These are phyloP conservation scores for Bipolaris gigantea DNA, from an alignment of 2,329 filamentous ascomycete species.

Conservation along the genomic window DNA sequence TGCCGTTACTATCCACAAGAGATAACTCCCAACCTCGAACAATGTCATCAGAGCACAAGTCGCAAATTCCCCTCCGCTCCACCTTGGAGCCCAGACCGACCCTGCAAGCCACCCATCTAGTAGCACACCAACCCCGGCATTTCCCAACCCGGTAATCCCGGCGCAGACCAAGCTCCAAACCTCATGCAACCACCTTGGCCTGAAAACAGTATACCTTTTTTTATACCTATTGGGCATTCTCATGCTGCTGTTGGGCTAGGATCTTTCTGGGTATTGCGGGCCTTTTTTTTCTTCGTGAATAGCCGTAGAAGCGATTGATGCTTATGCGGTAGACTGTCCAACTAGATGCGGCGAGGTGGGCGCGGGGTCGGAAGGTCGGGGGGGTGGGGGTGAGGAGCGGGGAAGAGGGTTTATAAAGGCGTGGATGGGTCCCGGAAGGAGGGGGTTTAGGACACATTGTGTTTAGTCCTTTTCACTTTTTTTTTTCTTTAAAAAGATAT, in stretches of 20 bases:
- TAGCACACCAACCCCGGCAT: conserved; percentile 10
- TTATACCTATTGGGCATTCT: neutral
- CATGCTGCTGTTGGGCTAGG: conserved; percentile 5
- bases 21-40: neutral
- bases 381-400: conserved; percentile 22
- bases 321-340: neutral
- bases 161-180: conserved; percentile 13
- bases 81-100: conserved; percentile 21
- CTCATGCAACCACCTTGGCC: conserved; percentile 6
- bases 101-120: neutral
- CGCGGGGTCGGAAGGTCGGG: neutral
- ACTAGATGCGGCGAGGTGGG: neutral
- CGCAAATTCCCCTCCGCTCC: neutral
- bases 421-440: conserved; percentile 11
- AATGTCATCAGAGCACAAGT: neutral
- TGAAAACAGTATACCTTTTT: conserved; percentile 23
- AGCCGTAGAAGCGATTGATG: too few relatives aligned
- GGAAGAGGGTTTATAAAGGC: conserved; percentile 27
- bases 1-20: neutral
- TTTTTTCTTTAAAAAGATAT: too few relatives aligned
- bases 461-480: neutral
- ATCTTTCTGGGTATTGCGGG: neutral
- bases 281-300: too few relatives aligned
- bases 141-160: conserved; percentile 26
- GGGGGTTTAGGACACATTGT: neutral